A percentile compares a stretch with the other conserved stretches of the same genome.
phyloP scores from a whole-genome alignment of 148 eudicot genomes.

The Nepenthes gracilis region DNA sequence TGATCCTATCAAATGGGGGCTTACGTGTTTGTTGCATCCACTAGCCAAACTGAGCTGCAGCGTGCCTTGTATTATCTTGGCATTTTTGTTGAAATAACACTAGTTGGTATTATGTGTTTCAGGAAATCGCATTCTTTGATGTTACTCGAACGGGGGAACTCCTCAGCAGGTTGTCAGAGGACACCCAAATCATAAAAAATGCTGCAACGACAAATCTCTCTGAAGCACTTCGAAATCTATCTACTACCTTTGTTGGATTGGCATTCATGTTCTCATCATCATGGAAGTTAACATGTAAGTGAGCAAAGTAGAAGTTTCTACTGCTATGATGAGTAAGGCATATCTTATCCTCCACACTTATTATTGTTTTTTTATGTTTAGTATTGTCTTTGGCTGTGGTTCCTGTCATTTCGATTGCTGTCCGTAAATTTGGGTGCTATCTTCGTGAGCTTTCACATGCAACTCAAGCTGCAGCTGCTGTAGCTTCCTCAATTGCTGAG shows the following conservation, averaged over 20 bases:
- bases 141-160: conserved; percentile 93
- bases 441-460: conserved; percentile 78
- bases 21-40: no score
- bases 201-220: conserved; percentile 95
- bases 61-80: neutral
- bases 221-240: conserved; percentile 64
- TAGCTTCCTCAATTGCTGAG: conserved; percentile 92
- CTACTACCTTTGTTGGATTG: conserved; percentile 73
- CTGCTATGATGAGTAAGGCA: no score
- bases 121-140: conserved; percentile 95
- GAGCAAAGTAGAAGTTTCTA: neutral
- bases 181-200: conserved; percentile 86
- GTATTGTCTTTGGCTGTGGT: conserved; percentile 80
- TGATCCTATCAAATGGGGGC: no score
- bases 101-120: conserved; percentile 7
- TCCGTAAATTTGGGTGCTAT: conserved; percentile 75
- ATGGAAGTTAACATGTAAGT: conserved; percentile 83
- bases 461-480: conserved; percentile 95
- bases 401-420: conserved; percentile 65
- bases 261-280: conserved; percentile 79
- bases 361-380: conserved; percentile 12
- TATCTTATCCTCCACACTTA: neutral
- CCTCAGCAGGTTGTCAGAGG: conserved; percentile 82
- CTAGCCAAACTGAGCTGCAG: no score
- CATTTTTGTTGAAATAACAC: neutral